phyloP scores from a whole-genome alignment of 345 rosid species.

The Turritis glabra region DNA sequence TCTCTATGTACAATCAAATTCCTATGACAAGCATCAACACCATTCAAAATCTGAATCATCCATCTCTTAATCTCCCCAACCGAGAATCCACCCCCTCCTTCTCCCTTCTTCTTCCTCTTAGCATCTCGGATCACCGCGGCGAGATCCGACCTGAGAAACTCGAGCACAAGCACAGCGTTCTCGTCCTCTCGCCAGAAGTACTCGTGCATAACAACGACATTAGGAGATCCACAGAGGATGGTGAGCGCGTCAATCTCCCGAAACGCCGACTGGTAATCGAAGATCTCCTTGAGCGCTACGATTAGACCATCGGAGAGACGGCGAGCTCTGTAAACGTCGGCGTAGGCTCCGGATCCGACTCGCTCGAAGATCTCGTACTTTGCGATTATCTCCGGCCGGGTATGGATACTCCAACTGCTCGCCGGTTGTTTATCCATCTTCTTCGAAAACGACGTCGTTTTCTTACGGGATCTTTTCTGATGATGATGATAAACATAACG shows the following conservation, averaged over 20 bases:
- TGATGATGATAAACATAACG: not conserved
- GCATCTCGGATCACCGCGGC: conserved; percentile 62
- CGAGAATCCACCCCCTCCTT: conserved; percentile 40
- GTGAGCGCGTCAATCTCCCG: conserved; percentile 92
- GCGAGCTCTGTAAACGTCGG: conserved; percentile 86
- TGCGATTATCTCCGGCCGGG: conserved; percentile 76
- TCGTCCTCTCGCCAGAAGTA: conserved; percentile 95
- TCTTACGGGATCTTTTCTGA: not conserved
- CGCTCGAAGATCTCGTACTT: conserved; percentile 85
- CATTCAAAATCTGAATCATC: conserved; percentile 87
- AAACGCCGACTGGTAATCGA: conserved; percentile 89
- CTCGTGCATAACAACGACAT: conserved; percentile 79
- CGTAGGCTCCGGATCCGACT: conserved; percentile 88
- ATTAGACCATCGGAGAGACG: conserved; percentile 66
- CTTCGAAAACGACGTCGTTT: conserved; percentile 20
- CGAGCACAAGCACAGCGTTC: conserved; percentile 91
- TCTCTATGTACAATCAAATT: conserved; percentile 87
- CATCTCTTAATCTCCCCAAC: conserved; percentile 79
- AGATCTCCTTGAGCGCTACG: conserved; percentile 95
- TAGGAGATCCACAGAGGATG: conserved; percentile 66
- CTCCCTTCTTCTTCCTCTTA: conserved; percentile 47
- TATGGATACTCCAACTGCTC: conserved; percentile 98
- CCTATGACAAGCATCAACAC: conserved; percentile 79
- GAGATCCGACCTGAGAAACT: conserved; percentile 77
- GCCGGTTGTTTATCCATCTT: conserved; percentile 54